These are phyloP conservation scores for Lentinus brumalis DNA, from an alignment of 768 basidiomycete genomes.

Conservation along the genomic window DNA sequence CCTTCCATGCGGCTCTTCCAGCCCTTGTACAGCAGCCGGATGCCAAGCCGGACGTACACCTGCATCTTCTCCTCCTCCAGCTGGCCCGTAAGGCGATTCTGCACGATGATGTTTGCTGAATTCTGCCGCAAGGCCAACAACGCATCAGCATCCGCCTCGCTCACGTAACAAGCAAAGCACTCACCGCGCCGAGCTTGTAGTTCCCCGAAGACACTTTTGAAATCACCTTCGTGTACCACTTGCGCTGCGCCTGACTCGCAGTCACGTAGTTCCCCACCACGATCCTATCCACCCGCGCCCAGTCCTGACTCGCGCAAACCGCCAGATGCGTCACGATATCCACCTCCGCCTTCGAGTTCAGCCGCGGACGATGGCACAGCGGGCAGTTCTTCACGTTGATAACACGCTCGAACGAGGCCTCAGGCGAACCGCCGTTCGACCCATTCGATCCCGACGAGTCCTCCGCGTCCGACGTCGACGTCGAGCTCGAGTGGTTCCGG, in stretches of 20 bases:
- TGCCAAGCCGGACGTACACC: constrained; percentile 89
- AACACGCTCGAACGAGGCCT: constrained; percentile 60
- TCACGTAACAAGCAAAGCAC: constrained; percentile 32
- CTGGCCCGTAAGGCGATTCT: constrained; percentile 89
- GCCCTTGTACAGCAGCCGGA: constrained; percentile 90
- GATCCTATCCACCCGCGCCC: constrained; percentile 85
- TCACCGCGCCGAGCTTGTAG: constrained; percentile 87
- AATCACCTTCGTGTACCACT: constrained; percentile 93
- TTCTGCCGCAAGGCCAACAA: constrained; percentile 51
- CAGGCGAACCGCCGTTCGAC: constrained; percentile 21
- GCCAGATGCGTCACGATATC: constrained; percentile 98
- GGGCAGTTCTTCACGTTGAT: constrained; percentile 97
- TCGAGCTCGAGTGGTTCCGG: constrained; percentile 42
- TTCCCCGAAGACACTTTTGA: constrained; percentile 83
- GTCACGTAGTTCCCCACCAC: constrained; percentile 96
- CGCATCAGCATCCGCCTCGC: background rate
- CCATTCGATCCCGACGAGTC: constrained; percentile 31
- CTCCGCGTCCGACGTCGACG: constrained; percentile 45
- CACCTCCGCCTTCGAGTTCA: constrained; percentile 86
- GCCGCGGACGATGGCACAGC: constrained; percentile 83
- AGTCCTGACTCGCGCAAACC: constrained; percentile 92
- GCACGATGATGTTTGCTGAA: constrained; percentile 97
- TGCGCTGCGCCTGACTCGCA: constrained; percentile 91
- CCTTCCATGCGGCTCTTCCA: constrained; percentile 90
- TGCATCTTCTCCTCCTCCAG: constrained; percentile 99